Base-by-base conservation (phyloP, 2,329 filamentous ascomycete species). In the Xylariaceae sp. region DNA sequence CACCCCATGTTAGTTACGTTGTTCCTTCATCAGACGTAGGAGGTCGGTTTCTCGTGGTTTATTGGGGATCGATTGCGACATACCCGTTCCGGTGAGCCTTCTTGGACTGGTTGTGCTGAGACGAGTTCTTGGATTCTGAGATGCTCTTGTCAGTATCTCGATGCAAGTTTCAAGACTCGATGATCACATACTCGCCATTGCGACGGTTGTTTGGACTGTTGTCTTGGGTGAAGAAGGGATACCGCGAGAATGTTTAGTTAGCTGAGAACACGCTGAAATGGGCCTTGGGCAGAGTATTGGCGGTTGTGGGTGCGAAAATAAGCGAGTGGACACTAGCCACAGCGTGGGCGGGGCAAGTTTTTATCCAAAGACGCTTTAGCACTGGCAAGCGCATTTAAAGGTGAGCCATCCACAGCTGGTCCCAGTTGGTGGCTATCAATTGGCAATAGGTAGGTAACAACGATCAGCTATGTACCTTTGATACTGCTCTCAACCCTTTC, bases 11-110 rank as follows among this genome's bases (percentile, higher is more conserved):
- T n/a, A n/a, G n/a, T n/a, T n/a, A n/a, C n/a, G n/a, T n/a, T n/a
- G n/a, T n/a, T n/a, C n/a, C n/a, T n/a, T n/a, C n/a, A n/a, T n/a
- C n/a, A n/a, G n/a, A n/a, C n/a, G n/a, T n/a, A n/a, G n/a, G n/a
- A n/a, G n/a, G n/a, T n/a, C n/a, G n/a, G n/a, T n/a, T n/a, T n/a
- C n/a, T n/a, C n/a, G n/a, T n/a, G n/a, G n/a, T n/a, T n/a, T n/a
- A n/a, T n/a, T n/a, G n/a, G n/a, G 38, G 41, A 42, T 35, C 37
- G 35, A 25, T 40, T 33, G 35, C 22, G 49, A 78, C 85, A 66
- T 86, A 96, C 92, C 93, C 93, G 82, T 98, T 98, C 72, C 86
- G 85, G 86, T 98, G 93, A 78, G 90, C 91, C 88, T 98, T 98
- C 81, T 87, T 87, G 74, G 82, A 83, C 85, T 93, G 87, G 79